Evolutionary conservation across 495 filamentous ascomycete species (phyloP).

Genomic region (Talaromyces nanjingensis): DNA sequence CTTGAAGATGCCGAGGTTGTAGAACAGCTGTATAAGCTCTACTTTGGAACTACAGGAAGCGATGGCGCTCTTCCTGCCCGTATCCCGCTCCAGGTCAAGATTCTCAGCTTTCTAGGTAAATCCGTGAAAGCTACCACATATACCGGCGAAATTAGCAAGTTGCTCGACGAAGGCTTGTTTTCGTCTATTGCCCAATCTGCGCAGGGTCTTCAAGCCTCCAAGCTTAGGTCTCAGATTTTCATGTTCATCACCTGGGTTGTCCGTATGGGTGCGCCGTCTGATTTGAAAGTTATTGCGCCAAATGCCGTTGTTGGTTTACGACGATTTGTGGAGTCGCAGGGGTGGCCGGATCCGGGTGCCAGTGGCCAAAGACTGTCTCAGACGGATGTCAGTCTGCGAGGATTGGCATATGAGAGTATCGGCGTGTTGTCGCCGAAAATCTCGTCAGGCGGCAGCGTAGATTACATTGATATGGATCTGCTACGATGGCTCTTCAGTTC

Average conservation of each 20-base stretch:
- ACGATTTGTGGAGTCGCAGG: constrained; percentile 70
- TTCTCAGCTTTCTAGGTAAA: constrained; percentile 68
- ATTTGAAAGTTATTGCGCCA: constrained; percentile 57
- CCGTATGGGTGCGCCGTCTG: constrained; percentile 55
- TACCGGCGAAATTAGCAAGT: constrained; percentile 52
- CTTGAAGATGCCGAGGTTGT: constrained; percentile 65
- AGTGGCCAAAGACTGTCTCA: constrained; percentile 39
- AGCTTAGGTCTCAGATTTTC: constrained; percentile 77
- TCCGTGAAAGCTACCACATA: constrained; percentile 62
- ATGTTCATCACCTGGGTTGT: constrained; percentile 84
- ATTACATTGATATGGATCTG: constrained; percentile 36
- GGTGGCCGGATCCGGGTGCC: constrained; percentile 64
- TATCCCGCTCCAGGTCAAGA: constrained; percentile 64
- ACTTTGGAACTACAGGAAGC: constrained; percentile 45
- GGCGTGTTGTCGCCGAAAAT: constrained; percentile 61
- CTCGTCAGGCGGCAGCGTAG: neutral
- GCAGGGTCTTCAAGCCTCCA: constrained; percentile 61
- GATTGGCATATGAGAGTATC: constrained; percentile 75
- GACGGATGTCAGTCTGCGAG: constrained; percentile 59
- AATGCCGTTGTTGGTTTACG: constrained; percentile 64
- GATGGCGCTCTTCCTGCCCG: constrained; percentile 49
- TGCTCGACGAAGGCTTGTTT: constrained; percentile 62
- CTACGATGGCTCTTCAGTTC: constrained; percentile 75
- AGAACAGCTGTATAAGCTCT: constrained; percentile 57
- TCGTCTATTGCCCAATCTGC: constrained; percentile 39